Base-by-base conservation (phyloP, 805 yeast genomes). In the Lachancea meyersii region DNA sequence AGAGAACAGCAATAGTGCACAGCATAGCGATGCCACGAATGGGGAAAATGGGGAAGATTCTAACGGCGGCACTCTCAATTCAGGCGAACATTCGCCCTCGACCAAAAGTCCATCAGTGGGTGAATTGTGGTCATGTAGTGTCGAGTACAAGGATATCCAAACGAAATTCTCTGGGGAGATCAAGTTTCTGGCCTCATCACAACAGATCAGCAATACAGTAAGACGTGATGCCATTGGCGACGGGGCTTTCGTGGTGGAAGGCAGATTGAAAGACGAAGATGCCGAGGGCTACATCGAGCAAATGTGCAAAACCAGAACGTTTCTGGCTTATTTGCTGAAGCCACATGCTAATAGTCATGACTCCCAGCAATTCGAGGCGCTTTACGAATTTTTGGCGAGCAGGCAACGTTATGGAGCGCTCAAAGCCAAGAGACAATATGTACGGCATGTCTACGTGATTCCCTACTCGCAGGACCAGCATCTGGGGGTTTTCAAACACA, bases 201-300 rank as follows among this genome's bases (percentile, higher is more conserved):
- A 43, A n/a, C 50, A 51, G 11, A 31, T 47, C 22, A 45, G 40
- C 6, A 38, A 48, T 7, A 48, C 41, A 21, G 27, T 40, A n/a
- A 43, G 50, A 41, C 38, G 48, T 27, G 54, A 52, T 7, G 60
- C 58, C 2, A 46, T 59, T 20, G 60, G 52, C 5, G 67, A 67
- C 41, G 71, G 67, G 24, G 60, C 58, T 6, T 65, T 68, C 19
- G 47, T 57, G 9, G 67, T 60, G 7, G 62, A 61, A 24, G 64
- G 63, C 11, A 48, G 55, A n/a, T 61, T 48, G 33, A 58, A 50
- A 41, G 55, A 21, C 44, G 47, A 43, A 16, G 53, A 55, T 43
- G 59, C 52, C 5, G 45, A 43, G 32, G 48, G 41, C 38, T 45
- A 57, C 54, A 22, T 57, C 37, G 41, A 44, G 26, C 52, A 54